These are phyloP conservation scores for Nicotiana sylvestris DNA, from an alignment of 257 asterid species.

Conservation along the genomic window DNA sequence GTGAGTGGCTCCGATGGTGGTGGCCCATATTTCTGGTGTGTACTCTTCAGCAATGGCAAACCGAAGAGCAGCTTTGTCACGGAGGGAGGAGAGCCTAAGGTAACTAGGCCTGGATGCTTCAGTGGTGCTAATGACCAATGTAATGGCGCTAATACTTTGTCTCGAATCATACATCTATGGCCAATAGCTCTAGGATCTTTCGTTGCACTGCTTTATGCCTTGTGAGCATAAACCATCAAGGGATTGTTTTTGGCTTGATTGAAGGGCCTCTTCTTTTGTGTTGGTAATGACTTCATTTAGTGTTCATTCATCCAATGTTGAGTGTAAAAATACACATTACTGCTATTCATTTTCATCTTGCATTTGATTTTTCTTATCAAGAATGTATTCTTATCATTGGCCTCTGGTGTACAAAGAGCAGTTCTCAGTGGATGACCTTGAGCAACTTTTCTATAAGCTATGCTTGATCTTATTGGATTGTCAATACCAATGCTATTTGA, in stretches of 20 bases:
- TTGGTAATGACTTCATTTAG: neutral
- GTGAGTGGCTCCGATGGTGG: slow-evolving; percentile 76
- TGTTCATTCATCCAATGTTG: neutral
- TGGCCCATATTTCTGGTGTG: slow-evolving; percentile 85
- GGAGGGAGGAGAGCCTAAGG: slow-evolving; percentile 56
- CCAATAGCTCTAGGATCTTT: slow-evolving; percentile 35
- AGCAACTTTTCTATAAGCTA: neutral
- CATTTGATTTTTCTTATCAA: neutral
- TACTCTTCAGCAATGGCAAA: slow-evolving; percentile 71
- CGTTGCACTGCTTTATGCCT: slow-evolving; percentile 29
- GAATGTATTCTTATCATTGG: neutral
- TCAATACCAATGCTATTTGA: neutral
- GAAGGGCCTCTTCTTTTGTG: neutral
- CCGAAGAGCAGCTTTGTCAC: slow-evolving; percentile 53
- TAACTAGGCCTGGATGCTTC: slow-evolving; percentile 76
- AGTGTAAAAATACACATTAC: neutral
- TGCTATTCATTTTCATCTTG: neutral
- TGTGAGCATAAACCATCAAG: slow-evolving; percentile 7
- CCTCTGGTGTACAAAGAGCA: neutral
- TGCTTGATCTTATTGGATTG: neutral
- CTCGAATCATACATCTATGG: slow-evolving; percentile 23
- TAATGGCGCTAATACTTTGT: slow-evolving; percentile 29
- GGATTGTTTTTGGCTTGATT: slow-evolving; percentile 6
- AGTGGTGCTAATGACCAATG: slow-evolving; percentile 78
- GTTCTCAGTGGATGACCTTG: neutral